Percentiles rank a stretch among this genome's conserved stretches.
Conservation (phyloP, 331 rosid genomes). For the Quercus tomentella region DNA sequence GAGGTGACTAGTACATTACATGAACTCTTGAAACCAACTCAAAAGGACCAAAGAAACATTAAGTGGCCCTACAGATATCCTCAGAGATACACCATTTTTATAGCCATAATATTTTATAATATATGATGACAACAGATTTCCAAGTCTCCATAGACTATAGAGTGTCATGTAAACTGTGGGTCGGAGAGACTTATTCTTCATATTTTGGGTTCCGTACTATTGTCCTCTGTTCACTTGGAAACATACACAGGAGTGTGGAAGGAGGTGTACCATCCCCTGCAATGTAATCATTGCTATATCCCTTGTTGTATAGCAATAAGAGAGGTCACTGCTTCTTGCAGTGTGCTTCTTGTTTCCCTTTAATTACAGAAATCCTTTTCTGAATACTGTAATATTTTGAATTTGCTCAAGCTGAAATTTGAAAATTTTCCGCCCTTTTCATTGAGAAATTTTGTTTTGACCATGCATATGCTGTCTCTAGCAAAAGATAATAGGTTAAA, state of each 20-base stretch:
- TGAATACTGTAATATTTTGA: background rate
- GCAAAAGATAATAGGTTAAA: background rate
- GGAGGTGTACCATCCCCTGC: background rate
- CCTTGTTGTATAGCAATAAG: background rate
- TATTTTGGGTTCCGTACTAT: background rate
- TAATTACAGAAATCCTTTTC: background rate
- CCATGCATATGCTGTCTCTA: background rate
- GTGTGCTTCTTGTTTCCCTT: background rate
- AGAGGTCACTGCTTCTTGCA: slow-evolving; percentile 1
- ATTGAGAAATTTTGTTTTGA: background rate
- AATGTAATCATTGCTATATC: slow-evolving; percentile 5
- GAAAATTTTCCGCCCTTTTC: background rate
- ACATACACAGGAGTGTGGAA: background rate
- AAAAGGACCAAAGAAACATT: too few relatives aligned
- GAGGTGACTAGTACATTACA: too few relatives aligned
- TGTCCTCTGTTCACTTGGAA: background rate
- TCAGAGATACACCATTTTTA: too few relatives aligned
- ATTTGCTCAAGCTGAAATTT: background rate
- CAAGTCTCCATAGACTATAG: background rate
- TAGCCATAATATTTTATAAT: background rate
- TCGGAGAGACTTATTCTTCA: background rate
- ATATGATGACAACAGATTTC: background rate
- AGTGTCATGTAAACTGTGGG: background rate
- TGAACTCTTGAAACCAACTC: too few relatives aligned
- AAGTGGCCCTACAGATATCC: too few relatives aligned